These are phyloP conservation scores for Spongospora subterranea DNA, from an alignment of 208 protist species.

Conservation along the genomic window DNA sequence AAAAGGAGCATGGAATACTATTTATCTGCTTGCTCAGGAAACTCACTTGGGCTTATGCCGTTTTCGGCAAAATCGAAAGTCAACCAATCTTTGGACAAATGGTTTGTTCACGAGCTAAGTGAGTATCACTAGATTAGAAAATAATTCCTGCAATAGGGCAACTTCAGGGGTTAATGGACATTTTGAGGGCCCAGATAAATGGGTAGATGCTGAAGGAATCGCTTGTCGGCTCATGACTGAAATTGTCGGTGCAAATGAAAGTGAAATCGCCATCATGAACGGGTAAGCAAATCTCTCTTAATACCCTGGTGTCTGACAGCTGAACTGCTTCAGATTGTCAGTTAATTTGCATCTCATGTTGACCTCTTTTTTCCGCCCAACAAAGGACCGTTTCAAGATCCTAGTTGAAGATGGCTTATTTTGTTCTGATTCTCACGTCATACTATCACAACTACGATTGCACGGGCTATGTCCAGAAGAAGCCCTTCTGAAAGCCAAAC, in stretches of 20 bases:
- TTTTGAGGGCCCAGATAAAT: neutral
- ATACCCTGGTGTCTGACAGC: neutral
- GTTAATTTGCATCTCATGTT: slow-evolving; percentile 42
- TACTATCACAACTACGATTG: neutral
- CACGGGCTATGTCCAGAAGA: neutral
- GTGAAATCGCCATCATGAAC: slow-evolving; percentile 33
- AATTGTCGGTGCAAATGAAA: neutral
- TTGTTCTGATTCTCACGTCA: slow-evolving; percentile 19
- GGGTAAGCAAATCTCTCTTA: neutral
- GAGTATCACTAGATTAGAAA: neutral
- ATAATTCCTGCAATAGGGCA: neutral
- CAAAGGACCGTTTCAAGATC: neutral
- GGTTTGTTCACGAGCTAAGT: neutral
- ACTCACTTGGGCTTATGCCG: slow-evolving; percentile 42
- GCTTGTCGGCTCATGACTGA: neutral
- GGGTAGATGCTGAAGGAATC: neutral
- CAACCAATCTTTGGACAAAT: neutral
- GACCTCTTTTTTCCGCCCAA: slow-evolving; percentile 15
- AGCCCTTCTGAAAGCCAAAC: neutral
- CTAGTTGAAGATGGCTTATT: slow-evolving; percentile 40
- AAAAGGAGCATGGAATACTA: neutral
- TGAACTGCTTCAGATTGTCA: neutral
- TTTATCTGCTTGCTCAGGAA: neutral
- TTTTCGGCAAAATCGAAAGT: neutral
- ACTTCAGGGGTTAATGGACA: neutral